Percentiles rank a stretch among this genome's conserved stretches.
Evolutionary conservation across 2,329 filamentous ascomycete species (phyloP).

Genomic region (Pestalotiopsis sp.): DNA sequence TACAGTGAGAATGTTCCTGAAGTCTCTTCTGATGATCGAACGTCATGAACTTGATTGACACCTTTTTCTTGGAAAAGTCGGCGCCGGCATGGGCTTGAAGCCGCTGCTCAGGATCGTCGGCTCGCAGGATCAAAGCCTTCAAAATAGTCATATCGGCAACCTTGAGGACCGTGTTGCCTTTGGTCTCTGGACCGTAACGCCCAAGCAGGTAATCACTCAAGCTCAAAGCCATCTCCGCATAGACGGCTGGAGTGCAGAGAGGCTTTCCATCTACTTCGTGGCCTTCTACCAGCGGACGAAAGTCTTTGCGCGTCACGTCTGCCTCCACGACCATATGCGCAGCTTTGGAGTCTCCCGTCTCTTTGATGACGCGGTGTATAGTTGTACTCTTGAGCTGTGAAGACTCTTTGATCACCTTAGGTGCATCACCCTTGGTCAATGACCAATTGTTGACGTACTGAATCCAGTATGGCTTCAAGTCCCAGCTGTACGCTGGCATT

Average conservation of each 20-base stretch:
- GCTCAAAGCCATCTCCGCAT: conserved; percentile 63
- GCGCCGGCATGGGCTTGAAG: conserved; percentile 52
- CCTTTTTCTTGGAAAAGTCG: conserved; percentile 43
- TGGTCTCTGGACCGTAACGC: conserved; percentile 47
- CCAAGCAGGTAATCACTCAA: conserved; percentile 58
- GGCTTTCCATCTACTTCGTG: conserved; percentile 25
- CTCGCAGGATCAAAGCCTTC: conserved; percentile 52
- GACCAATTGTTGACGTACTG: conserved; percentile 59
- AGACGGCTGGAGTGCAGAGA: conserved; percentile 47
- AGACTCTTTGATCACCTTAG: conserved; percentile 14
- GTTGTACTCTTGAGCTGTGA: conserved; percentile 20
- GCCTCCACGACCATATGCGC: conserved; percentile 56
- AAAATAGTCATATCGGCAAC: conserved; percentile 49
- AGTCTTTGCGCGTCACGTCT: conserved; percentile 56
- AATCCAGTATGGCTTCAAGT: conserved; percentile 60
- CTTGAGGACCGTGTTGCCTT: conserved; percentile 46
- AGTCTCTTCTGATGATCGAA: conserved; percentile 20
- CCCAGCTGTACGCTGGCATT: conserved; percentile 64
- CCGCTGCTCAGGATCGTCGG: conserved; percentile 39
- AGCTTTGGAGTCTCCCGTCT: conserved; percentile 39
- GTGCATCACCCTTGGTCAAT: conserved; percentile 54
- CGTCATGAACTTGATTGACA: conserved; percentile 40
- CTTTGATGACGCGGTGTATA: conserved; percentile 32
- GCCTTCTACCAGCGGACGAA: conserved; percentile 55
- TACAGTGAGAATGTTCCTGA: conserved; percentile 25